A percentile compares a stretch with the other conserved stretches of the same genome.
These are phyloP conservation scores for Trichoderma sp. DNA, from an alignment of 2,329 filamentous ascomycete genomes.

Conservation along the genomic window DNA sequence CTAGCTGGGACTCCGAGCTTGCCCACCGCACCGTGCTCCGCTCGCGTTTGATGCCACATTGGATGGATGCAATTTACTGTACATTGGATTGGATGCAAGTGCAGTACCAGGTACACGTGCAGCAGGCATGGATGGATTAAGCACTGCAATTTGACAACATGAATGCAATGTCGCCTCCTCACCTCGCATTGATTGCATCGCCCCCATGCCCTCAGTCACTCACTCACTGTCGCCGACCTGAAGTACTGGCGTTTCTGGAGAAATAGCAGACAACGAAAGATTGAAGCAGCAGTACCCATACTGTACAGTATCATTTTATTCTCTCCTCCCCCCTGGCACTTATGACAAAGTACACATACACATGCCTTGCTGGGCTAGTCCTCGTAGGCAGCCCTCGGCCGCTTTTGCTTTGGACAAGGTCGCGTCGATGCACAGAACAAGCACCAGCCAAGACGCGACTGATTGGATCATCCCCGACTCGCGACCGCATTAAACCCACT, in stretches of 20 bases:
- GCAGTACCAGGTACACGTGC: not conserved
- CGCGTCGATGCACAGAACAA: conserved; percentile 29
- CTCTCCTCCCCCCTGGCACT: not conserved
- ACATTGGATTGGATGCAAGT: not conserved
- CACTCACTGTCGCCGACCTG: not conserved
- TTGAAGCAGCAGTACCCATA: not conserved
- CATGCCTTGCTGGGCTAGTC: conserved; percentile 26
- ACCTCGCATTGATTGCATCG: not conserved
- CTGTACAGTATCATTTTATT: not conserved
- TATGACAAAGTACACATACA: conserved; percentile 11
- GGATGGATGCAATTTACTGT: not conserved
- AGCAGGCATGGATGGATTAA: not conserved
- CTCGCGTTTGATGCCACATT: conserved; percentile 4
- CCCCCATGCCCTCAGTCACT: not conserved
- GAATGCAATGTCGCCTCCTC: not conserved
- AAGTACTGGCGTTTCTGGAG: not conserved
- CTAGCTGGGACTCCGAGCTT: not conserved
- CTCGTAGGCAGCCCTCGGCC: conserved; percentile 20
- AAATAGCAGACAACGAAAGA: not conserved
- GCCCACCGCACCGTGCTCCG: not conserved
- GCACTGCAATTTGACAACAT: not conserved
- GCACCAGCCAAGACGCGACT: conserved; percentile 15
- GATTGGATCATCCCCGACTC: conserved; percentile 29
- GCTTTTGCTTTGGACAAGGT: conserved; percentile 22
- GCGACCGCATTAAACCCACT: conserved; percentile 11